Conservation (phyloP, 805 yeast genomes). For the Candida oleophila region DNA sequence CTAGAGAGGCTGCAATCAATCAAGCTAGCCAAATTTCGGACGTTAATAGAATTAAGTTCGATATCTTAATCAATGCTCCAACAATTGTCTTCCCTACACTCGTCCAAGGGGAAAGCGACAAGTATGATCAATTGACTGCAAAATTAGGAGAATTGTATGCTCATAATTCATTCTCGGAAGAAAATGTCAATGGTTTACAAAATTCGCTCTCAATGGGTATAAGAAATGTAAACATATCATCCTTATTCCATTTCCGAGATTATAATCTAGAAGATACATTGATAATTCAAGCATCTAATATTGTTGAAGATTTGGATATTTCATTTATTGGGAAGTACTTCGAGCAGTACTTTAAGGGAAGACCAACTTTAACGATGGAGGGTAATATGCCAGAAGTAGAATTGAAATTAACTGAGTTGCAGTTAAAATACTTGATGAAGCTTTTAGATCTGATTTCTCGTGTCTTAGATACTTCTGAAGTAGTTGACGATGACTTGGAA, state of each 20-base stretch:
- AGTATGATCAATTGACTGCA: conserved; percentile 62
- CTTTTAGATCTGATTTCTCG: conserved; percentile 54
- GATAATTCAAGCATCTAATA: conserved; percentile 53
- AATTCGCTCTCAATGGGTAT: conserved; percentile 70
- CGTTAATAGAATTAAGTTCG: conserved; percentile 65
- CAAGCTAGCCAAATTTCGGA: conserved; percentile 68
- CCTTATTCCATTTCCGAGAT: conserved; percentile 52
- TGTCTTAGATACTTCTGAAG: conserved; percentile 46
- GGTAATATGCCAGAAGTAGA: conserved; percentile 66
- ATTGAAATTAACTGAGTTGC: conserved; percentile 70
- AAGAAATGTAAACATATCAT: conserved; percentile 65
- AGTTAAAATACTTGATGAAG: conserved; percentile 56
- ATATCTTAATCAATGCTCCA: conserved; percentile 77
- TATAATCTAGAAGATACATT: conserved; percentile 10
- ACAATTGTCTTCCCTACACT: conserved; percentile 73
- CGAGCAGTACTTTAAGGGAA: conserved; percentile 33
- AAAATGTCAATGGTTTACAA: conserved; percentile 26
- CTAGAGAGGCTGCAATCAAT: conserved; percentile 83
- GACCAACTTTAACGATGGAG: conserved; percentile 49
- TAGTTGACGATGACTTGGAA: conserved; percentile 33
- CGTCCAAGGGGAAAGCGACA: conserved; percentile 28
- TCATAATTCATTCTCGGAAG: conserved; percentile 51
- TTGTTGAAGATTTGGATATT: conserved; percentile 66
- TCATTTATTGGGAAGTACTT: conserved; percentile 56
- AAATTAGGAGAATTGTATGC: conserved; percentile 83